Base-by-base conservation (phyloP, 2,329 filamentous ascomycete species). In the Mycosphaerella sp. region DNA sequence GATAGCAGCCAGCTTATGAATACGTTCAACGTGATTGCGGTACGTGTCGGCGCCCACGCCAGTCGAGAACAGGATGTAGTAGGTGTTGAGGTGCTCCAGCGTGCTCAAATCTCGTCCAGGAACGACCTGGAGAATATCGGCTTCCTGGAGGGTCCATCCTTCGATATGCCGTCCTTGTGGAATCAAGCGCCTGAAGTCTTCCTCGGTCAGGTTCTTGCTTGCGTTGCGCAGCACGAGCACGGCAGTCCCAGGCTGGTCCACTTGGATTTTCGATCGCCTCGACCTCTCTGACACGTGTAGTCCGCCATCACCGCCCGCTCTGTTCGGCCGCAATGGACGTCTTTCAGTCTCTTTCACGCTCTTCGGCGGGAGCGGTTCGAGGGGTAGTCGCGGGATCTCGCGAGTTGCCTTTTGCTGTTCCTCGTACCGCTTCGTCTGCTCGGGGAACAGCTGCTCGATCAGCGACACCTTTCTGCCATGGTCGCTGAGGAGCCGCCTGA, bases 161-260 rank as follows among this genome's bases (percentile, higher is more conserved):
- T 85, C 80, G 30, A 90, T 77, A 59, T 86, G 81, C 48, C 73
- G 69, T 41, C 81, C 80, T 60, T 76, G 79, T 1, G 78, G 77
- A 4, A 81, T 76, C 14, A 89, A 68, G 49, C 86, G 82, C 56
- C 80, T 76, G 68, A 91, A 90, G 70, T 91, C 87, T 58, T 77
- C 79, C 59, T 84, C 79, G 16, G 74, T 73, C 39, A 90, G 74
- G 16, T 78, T 76, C 50, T 75, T 75, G 60, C 79, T 80, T 6
- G 80, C 76, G 35, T 79, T 77, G 16, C 73, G 73, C 34, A 89
- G 69, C 37, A 83, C 72, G 36, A 90, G 73, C 60, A 72, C 66
- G 1, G 68, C 68, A 5, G 67, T 62, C 4, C 64, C 51, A 51
- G 71, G 62, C 35, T 60, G 57, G 28, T 48, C 35, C 4, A 44